Evolutionary conservation across 768 basidiomycete species (phyloP).

Genomic region (Agaricus sinodeliciosus): DNA sequence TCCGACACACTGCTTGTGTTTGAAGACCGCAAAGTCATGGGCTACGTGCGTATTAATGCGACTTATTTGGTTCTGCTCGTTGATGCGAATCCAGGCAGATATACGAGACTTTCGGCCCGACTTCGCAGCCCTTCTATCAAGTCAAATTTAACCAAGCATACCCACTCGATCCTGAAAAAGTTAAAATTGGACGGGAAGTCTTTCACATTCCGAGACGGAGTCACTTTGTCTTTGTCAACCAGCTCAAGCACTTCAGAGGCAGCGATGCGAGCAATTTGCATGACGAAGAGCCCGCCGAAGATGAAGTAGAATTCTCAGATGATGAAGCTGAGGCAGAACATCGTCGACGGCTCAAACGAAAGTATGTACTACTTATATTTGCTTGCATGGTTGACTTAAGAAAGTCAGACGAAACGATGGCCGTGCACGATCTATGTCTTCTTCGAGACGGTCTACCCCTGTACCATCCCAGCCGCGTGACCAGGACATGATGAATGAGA

Average conservation of each 20-base stretch:
- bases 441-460: conserved; percentile 52
- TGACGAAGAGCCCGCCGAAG: conserved; percentile 88
- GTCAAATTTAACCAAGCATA: conserved; percentile 69
- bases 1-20: conserved; percentile 89
- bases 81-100: conserved; percentile 42
- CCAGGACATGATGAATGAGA: conserved; percentile 44
- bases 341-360: conserved; percentile 54
- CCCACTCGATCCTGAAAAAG: conserved; percentile 51
- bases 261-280: conserved; percentile 93
- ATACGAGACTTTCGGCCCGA: conserved; percentile 95
- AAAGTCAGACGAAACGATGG: conserved; percentile 46
- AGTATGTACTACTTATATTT: conserved; percentile 30
- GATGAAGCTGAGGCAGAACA: conserved; percentile 85
- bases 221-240: conserved; percentile 75
- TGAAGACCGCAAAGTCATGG: conserved; percentile 83
- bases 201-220: conserved; percentile 81
- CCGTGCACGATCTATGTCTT: conserved; percentile 38
- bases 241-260: conserved; percentile 67
- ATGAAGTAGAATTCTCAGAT: conserved; percentile 92
- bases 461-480: conserved; percentile 46
- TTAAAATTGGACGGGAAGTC: conserved; percentile 53
- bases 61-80: conserved; percentile 3
- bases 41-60: conserved; percentile 56
- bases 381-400: neutral
- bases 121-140: conserved; percentile 84